phyloP scores from a whole-genome alignment of 2,329 filamentous ascomycete genomes.

The Xenosphaeropsis pyriputrescens region DNA sequence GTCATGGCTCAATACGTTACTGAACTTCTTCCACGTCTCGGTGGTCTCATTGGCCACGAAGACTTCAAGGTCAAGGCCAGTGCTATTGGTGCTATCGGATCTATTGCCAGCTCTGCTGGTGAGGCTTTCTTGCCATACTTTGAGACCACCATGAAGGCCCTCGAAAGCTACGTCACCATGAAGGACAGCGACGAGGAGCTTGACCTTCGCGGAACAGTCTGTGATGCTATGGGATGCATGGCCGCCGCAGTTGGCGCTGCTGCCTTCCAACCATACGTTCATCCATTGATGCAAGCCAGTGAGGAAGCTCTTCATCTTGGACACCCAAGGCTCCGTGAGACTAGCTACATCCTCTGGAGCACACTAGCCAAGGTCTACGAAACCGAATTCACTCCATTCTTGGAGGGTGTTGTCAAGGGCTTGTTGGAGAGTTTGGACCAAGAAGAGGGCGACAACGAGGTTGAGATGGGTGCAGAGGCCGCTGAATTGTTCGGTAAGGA shows the following conservation, averaged over 20 bases:
- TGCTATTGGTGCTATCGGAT: conserved; percentile 78
- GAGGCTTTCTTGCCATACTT: conserved; percentile 84
- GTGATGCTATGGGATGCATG: conserved; percentile 88
- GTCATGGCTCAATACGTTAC: conserved; percentile 72
- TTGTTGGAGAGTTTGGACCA: conserved; percentile 77
- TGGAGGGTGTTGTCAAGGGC: conserved; percentile 63
- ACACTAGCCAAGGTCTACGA: conserved; percentile 89
- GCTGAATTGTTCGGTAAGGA: conserved; percentile 62
- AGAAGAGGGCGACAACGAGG: conserved; percentile 70
- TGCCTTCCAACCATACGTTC: conserved; percentile 81
- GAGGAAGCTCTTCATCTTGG: conserved; percentile 82
- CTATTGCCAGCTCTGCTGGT: conserved; percentile 75
- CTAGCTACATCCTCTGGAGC: conserved; percentile 94
- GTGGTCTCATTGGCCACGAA: conserved; percentile 66
- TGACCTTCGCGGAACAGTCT: conserved; percentile 76
- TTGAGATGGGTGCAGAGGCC: conserved; percentile 60
- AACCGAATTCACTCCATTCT: conserved; percentile 66
- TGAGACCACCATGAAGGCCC: conserved; percentile 75
- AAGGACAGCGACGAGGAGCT: conserved; percentile 86
- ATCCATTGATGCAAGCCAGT: conserved; percentile 79
- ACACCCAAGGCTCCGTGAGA: conserved; percentile 84
- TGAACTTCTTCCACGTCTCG: conserved; percentile 73
- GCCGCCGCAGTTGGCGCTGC: conserved; percentile 74
- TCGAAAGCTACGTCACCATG: conserved; percentile 69
- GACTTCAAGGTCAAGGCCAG: conserved; percentile 85